Base-by-base conservation (phyloP, 108 stramenopile species). In the Cylindrotheca fusiformis region DNA sequence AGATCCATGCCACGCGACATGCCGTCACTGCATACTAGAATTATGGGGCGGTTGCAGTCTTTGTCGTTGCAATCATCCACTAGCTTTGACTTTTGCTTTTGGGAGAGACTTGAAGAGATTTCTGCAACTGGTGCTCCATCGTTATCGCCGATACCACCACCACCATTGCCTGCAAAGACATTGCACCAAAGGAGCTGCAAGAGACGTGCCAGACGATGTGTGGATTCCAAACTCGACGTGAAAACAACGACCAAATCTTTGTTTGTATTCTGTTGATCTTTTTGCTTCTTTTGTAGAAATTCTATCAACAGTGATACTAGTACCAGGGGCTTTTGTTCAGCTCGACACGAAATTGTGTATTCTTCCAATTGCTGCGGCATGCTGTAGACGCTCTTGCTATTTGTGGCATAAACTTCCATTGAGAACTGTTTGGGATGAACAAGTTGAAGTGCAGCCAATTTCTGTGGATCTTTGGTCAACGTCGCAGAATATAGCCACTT, bases 181-280 rank as follows among this genome's bases (percentile, higher is more conserved):
- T 41, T 41, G 6, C 36, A 14, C 87, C 84, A 89, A 29, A 92
- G 69, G 27, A 96, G 67, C 62, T 94, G 93, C 48, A 98, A 76
- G 41, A 96, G 77, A 26, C 96, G 90, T 4, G 90, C 75, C 25
- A 96, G 77, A 27, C 95, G 79, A 77, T 96, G 97, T 12, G 96
- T 96, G 19, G 96, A 93, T 68, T 96, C 94, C 25, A 98, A 64
- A 59, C 95, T 96, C n/a, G 92, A 88, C 33, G 97, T 93, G 63
- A 98, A 96, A 1, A 98, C 91, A 45, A 96, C 80, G 56, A 86
- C 69, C 5, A 90, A 71, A 25, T 24, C 24, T 1, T 66, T 62
- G 22, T 48, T 32, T 12, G 14, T 48, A 3, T 21, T 45, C 17
- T 32, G 53, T 21, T 53, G 29, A n/a, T 65, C 36, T 41, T 49